Evolutionary conservation across 306 rosid genomes (phyloP).

Genomic region (Malus fusca): DNA sequence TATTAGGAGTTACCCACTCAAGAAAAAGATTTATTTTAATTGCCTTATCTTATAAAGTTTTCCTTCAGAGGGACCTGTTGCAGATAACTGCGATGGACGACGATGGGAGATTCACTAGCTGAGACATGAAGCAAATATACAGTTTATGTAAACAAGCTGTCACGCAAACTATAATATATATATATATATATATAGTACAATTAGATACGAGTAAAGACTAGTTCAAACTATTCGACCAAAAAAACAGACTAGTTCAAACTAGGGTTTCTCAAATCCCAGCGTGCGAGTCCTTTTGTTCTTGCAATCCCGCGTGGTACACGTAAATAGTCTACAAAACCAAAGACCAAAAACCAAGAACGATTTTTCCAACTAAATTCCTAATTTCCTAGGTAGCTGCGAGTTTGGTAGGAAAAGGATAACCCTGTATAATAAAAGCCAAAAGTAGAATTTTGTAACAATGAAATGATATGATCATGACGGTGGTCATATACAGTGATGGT

Average conservation of each 20-base stretch:
- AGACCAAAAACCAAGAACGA: neutral
- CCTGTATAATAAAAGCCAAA: neutral
- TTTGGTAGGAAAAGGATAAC: neutral
- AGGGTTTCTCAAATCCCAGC: neutral
- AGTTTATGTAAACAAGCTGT: too few species aligned
- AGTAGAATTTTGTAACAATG: neutral
- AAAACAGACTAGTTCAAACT: neutral
- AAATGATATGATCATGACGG: neutral
- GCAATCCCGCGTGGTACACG: neutral
- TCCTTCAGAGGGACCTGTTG: too few species aligned
- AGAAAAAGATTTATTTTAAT: too few species aligned
- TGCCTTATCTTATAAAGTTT: too few species aligned
- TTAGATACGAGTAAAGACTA: neutral
- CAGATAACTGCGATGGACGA: too few species aligned
- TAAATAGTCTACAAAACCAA: neutral
- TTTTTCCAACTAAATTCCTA: neutral
- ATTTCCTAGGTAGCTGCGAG: neutral
- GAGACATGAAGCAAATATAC: too few species aligned
- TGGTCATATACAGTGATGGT: neutral
- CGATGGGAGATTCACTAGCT: too few species aligned
- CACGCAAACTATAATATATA: too few species aligned
- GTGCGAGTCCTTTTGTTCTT: neutral
- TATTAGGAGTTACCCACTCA: too few species aligned
- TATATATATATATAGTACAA: too few species aligned
- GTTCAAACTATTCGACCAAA: neutral